Conservation (phyloP, 2,329 filamentous ascomycete genomes). For the Fusarium longipes region DNA sequence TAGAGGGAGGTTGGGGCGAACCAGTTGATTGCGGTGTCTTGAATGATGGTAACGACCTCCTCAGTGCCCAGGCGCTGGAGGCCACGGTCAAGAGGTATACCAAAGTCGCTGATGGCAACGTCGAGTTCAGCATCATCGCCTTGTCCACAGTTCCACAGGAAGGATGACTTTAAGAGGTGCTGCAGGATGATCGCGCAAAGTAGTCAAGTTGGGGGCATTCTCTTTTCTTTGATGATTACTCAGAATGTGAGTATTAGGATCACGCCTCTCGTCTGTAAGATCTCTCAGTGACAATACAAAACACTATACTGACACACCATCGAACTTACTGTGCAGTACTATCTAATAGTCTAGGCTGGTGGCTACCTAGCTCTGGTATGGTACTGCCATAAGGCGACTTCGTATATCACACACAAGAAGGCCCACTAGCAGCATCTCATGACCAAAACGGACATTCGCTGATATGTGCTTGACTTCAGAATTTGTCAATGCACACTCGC, state of each 20-base stretch:
- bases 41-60: slow-evolving; percentile 67
- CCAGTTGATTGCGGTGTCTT: slow-evolving; percentile 74
- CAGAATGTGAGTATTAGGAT: neutral
- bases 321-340: neutral
- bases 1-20: slow-evolving; percentile 80
- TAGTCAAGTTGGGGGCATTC: neutral
- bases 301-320: neutral
- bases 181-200: neutral
- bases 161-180: slow-evolving; percentile 10
- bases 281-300: neutral
- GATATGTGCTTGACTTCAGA: neutral
- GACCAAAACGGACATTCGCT: neutral
- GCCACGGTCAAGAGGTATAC: slow-evolving; percentile 63
- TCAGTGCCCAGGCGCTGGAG: slow-evolving; percentile 75
- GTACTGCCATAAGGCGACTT: neutral
- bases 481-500: neutral
- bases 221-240: neutral
- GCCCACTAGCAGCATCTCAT: neutral
- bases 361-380: neutral
- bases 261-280: neutral
- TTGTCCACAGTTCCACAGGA: slow-evolving; percentile 43
- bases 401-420: neutral
- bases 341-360: too few species aligned
- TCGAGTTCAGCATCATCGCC: slow-evolving; percentile 56
- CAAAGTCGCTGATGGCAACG: slow-evolving; percentile 50